These are phyloP conservation scores for Fusarium sp. DNA, from an alignment of 2,329 filamentous ascomycete genomes.

Conservation along the genomic window DNA sequence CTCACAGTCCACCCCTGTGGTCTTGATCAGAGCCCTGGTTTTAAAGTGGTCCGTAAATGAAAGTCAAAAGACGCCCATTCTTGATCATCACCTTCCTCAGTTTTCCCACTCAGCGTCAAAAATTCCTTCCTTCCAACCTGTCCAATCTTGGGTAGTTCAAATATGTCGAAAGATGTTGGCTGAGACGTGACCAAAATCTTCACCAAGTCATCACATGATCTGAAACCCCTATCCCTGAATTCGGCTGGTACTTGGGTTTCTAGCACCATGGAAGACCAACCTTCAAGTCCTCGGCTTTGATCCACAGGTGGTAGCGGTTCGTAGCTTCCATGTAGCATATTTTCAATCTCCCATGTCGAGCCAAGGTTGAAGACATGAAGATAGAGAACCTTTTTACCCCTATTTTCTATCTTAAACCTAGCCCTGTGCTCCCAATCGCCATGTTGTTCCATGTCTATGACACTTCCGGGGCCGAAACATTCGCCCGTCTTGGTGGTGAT, in stretches of 20 bases:
- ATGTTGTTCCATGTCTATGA: too few relatives aligned
- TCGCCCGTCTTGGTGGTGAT: not conserved
- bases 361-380: conserved; percentile 5
- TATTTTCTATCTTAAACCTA: too few relatives aligned
- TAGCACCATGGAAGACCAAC: not conserved
- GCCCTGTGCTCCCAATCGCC: too few relatives aligned
- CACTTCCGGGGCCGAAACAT: not conserved
- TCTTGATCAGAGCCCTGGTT: not conserved
- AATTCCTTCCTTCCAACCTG: not conserved
- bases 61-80: conserved; percentile 7
- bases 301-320: not conserved
- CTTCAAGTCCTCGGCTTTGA: not conserved
- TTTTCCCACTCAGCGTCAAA: not conserved
- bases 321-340: not conserved
- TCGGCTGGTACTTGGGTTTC: not conserved
- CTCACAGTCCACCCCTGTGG: not conserved
- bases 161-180: conserved; percentile 20
- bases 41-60: not conserved
- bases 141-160: conserved; percentile 18
- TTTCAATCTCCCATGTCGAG: conserved; percentile 7
- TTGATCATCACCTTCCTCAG: not conserved
- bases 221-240: not conserved
- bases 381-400: not conserved
- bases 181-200: conserved; percentile 27
- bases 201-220: conserved; percentile 12